Conservation (phyloP, 306 rosid genomes). For the Astragalus membranaceus region DNA sequence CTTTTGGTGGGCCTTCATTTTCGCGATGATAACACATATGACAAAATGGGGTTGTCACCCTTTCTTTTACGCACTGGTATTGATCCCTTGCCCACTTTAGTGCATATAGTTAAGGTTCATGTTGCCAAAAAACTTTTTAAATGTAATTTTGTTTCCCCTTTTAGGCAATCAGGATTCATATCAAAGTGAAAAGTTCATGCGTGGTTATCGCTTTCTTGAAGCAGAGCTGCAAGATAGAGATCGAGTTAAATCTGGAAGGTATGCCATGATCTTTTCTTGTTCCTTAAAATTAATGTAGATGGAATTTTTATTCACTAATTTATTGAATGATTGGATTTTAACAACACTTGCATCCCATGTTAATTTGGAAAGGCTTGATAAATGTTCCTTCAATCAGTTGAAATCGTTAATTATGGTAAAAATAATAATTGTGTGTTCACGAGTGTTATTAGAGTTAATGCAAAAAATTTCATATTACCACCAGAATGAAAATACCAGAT, state of each 20-base stretch:
- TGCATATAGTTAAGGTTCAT: neutral
- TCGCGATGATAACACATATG: conserved; percentile 66
- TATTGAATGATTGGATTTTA: neutral
- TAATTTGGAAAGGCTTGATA: neutral
- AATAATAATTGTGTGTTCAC: neutral
- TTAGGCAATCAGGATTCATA: conserved; percentile 76
- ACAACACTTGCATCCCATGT: neutral
- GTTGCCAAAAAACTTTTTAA: neutral
- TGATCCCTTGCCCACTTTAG: neutral
- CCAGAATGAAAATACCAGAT: neutral
- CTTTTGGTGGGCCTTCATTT: conserved; percentile 94
- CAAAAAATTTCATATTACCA: neutral
- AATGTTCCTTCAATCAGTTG: neutral
- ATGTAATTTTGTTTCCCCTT: conserved; percentile 8
- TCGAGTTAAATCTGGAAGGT: conserved; percentile 89
- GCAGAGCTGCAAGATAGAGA: conserved; percentile 95
- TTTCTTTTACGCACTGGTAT: conserved; percentile 85
- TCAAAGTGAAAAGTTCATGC: conserved; percentile 81
- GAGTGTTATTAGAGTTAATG: neutral
- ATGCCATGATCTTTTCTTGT: conserved; percentile 19
- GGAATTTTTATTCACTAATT: neutral
- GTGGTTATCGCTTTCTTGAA: conserved; percentile 87
- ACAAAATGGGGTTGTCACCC: conserved; percentile 86
- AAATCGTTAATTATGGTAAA: neutral
- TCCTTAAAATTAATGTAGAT: neutral